A percentile compares a stretch with the other conserved stretches of the same genome.
Evolutionary conservation across 139 green algal species (phyloP).

Genomic region (Volvox africanus): DNA sequence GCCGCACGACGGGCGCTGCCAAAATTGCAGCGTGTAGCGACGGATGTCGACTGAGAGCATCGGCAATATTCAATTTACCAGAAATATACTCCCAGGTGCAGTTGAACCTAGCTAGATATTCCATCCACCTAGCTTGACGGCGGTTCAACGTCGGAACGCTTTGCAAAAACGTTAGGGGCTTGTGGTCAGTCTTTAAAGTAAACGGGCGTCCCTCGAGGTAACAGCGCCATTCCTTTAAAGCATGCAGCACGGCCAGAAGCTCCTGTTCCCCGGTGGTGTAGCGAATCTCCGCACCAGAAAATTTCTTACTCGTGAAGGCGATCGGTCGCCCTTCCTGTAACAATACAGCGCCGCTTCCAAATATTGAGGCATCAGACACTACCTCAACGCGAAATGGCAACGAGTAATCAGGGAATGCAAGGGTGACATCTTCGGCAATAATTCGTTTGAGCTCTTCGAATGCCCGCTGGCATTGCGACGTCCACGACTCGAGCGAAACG

Average conservation of each 20-base stretch:
- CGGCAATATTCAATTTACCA: background rate
- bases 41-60: slow-evolving; percentile 14
- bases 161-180: background rate
- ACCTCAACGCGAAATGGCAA: slow-evolving; percentile 27
- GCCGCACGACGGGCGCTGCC: background rate
- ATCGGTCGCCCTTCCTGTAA: slow-evolving; percentile 4
- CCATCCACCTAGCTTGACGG: slow-evolving; percentile 8
- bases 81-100: background rate
- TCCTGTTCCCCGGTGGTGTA: slow-evolving; percentile 11
- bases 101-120: background rate
- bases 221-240: background rate
- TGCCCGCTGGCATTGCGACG: background rate
- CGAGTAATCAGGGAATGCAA: slow-evolving; percentile 22
- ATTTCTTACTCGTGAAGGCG: slow-evolving; percentile 1
- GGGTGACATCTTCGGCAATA: background rate
- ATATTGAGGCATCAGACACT: background rate
- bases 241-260: background rate
- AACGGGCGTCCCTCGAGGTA: background rate
- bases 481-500: background rate
- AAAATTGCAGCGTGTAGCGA: background rate
- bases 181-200: background rate
- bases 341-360: background rate
- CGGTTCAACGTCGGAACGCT: background rate
- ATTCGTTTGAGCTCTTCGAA: background rate
- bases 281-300: background rate